Percentiles rank a stretch among this genome's conserved stretches.
Conservation (phyloP, 495 filamentous ascomycete species). For the Cryomyces minteri region DNA sequence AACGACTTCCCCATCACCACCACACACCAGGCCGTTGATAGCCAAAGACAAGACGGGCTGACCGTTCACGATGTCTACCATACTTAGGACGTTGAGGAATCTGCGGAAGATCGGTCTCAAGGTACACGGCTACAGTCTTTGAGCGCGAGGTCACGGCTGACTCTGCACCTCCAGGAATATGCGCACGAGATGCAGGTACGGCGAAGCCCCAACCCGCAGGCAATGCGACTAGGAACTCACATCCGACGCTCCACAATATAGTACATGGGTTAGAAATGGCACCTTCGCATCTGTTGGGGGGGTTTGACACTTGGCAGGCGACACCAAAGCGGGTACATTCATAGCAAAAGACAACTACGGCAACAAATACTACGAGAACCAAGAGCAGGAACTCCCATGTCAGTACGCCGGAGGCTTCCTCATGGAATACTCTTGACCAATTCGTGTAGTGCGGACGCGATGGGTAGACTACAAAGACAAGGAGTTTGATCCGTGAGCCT, state of each 20-base stretch:
- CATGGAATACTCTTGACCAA: constrained; percentile 1
- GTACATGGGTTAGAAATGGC: constrained; percentile 9
- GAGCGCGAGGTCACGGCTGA: constrained; percentile 13
- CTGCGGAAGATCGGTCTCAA: constrained; percentile 72
- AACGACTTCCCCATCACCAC: too few relatives aligned
- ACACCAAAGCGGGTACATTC: constrained; percentile 86
- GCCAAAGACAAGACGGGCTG: too few relatives aligned
- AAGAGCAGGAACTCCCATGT: constrained; percentile 82
- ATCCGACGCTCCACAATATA: constrained; percentile 12
- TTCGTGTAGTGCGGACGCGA: constrained; percentile 66
- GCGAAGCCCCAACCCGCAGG: constrained; percentile 3
- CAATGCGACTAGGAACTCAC: neutral
- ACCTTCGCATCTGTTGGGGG: neutral
- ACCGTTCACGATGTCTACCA: constrained; percentile 59
- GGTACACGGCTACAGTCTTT: constrained; percentile 27
- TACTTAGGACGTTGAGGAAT: constrained; percentile 72
- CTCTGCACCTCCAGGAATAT: constrained; percentile 42
- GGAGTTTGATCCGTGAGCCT: constrained; percentile 61
- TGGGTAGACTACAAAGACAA: constrained; percentile 92
- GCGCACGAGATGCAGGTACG: constrained; percentile 83
- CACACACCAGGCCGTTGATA: too few relatives aligned
- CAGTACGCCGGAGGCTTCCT: constrained; percentile 16
- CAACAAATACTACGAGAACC: constrained; percentile 96
- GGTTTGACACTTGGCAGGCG: constrained; percentile 36
- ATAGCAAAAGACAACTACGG: constrained; percentile 78